A percentile compares a stretch with the other conserved stretches of the same genome.
Evolutionary conservation across 768 basidiomycete species (phyloP).

Genomic region (Lentinula sp.): DNA sequence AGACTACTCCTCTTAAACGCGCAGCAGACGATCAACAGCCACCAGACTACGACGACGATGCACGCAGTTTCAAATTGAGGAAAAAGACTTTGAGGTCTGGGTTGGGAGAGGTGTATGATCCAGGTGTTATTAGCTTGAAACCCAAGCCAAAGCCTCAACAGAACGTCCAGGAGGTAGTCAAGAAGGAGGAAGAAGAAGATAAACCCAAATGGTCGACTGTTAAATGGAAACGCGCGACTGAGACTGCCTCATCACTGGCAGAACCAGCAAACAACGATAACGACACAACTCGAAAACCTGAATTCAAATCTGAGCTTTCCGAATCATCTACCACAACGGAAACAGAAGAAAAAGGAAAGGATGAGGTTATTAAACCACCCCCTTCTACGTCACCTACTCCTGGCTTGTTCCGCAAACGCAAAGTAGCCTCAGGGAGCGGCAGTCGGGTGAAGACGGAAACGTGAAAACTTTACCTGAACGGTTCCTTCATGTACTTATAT

Average conservation of each 20-base stretch:
- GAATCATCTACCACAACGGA: no score
- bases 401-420: constrained; percentile 1
- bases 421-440: neutral
- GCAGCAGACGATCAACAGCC: constrained; percentile 22
- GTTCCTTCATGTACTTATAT: no score
- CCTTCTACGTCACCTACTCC: neutral
- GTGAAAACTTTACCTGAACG: neutral
- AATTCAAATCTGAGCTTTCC: no score
- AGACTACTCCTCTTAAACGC: constrained; percentile 7
- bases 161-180: constrained; percentile 5
- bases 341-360: neutral
- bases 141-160: constrained; percentile 41
- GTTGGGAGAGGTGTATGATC: constrained; percentile 80
- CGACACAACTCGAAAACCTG: no score
- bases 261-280: neutral
- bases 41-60: constrained; percentile 26
- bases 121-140: constrained; percentile 61
- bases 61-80: constrained; percentile 59
- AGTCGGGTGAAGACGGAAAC: neutral
- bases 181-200: neutral
- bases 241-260: neutral
- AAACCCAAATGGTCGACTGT: constrained; percentile 27
- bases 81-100: constrained; percentile 56
- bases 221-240: constrained; percentile 24
- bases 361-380: neutral